These are phyloP conservation scores for Mycena vulgaris DNA, from an alignment of 768 basidiomycete genomes.

Conservation along the genomic window DNA sequence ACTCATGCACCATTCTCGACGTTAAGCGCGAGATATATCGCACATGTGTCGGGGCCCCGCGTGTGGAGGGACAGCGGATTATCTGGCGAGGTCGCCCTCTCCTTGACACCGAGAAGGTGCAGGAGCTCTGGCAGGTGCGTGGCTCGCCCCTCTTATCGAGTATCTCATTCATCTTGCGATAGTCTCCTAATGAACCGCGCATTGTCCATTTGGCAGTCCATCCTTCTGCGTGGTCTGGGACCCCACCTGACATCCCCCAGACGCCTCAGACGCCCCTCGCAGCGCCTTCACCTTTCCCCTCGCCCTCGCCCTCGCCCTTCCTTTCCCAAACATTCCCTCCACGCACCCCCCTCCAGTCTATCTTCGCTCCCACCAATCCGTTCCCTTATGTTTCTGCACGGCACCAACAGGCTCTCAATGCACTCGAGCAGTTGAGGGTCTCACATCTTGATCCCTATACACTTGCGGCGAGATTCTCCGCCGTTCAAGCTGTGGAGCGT, in stretches of 20 bases:
- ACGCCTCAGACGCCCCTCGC: constrained; percentile 38
- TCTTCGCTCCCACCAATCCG: constrained; percentile 41
- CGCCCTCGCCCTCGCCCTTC: constrained; percentile 29
- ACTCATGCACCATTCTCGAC: constrained; percentile 67
- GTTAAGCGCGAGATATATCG: constrained; percentile 78
- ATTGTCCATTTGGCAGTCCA: constrained; percentile 86
- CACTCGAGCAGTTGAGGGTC: constrained; percentile 32
- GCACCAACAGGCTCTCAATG: constrained; percentile 61
- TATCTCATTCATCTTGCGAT: constrained; percentile 26
- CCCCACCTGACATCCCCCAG: constrained; percentile 61
- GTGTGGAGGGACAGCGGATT: constrained; percentile 79
- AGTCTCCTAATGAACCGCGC: constrained; percentile 72
- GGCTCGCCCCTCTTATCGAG: not conserved
- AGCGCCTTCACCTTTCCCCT: constrained; percentile 18
- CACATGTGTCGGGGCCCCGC: constrained; percentile 75
- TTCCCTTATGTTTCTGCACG: constrained; percentile 57
- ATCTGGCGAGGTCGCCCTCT: constrained; percentile 83
- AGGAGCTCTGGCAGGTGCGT: constrained; percentile 80
- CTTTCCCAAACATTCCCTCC: constrained; percentile 19
- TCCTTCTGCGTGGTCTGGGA: constrained; percentile 79
- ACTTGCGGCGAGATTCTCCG: constrained; percentile 41
- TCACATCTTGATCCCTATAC: constrained; percentile 28
- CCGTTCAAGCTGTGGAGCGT: constrained; percentile 53
- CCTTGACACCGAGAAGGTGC: constrained; percentile 74
- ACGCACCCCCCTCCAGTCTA: constrained; percentile 6